Evolutionary conservation across 2,329 filamentous ascomycete species (phyloP).

Genomic region (Fusarium oligoseptatum): DNA sequence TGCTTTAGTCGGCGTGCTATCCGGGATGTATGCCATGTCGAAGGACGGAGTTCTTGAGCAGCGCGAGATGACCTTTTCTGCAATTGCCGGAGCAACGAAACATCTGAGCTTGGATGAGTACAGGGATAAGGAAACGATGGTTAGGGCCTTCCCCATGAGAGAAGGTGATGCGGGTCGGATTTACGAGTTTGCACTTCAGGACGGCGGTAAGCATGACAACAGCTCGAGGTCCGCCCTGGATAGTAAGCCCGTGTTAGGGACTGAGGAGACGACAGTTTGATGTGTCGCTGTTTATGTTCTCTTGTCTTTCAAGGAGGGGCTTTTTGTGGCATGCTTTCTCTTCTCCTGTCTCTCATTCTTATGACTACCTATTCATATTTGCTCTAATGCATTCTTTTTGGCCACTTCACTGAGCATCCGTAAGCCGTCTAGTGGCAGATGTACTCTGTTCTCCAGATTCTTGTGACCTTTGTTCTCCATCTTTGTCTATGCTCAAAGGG

Average conservation of each 20-base stretch:
- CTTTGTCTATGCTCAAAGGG: too few species aligned
- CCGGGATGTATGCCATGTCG: conserved; percentile 30
- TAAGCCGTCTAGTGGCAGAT: too few species aligned
- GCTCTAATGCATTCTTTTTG: too few species aligned
- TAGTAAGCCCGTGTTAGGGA: not conserved
- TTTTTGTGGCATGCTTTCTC: not conserved
- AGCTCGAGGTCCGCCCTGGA: not conserved
- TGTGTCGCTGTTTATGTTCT: not conserved
- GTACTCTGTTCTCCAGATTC: too few species aligned
- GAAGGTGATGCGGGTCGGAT: too few species aligned
- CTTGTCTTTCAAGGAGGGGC: not conserved
- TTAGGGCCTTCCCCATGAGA: not conserved
- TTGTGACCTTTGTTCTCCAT: too few species aligned
- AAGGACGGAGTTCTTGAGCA: conserved; percentile 30
- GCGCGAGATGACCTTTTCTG: conserved; percentile 35
- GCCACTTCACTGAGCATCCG: too few species aligned
- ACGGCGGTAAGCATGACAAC: not conserved
- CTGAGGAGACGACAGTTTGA: not conserved
- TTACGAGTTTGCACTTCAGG: not conserved
- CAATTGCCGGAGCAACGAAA: conserved; percentile 24
- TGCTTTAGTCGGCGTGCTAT: conserved; percentile 18
- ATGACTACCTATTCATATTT: too few species aligned
- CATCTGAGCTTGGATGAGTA: not conserved
- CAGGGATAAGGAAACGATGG: not conserved
- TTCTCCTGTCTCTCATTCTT: not conserved